Base-by-base conservation (phyloP, 106 monocot genomes). In the Hemerocallis citrina region DNA sequence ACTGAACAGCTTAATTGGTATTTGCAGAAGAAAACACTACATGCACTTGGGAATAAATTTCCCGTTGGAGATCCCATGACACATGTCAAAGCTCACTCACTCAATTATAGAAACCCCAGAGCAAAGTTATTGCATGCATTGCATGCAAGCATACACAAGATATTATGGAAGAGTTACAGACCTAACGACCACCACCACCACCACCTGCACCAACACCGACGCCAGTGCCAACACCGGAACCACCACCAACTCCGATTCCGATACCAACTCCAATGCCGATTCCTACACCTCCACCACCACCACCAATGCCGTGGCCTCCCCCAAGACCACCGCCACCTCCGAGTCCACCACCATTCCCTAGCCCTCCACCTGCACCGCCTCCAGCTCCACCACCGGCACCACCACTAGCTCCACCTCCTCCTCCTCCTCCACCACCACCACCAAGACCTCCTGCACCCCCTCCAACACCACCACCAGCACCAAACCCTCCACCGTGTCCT, bases 401-500 rank as follows among this genome's bases (percentile, higher is more conserved):
- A 7, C 57, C 57, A 11, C 12, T 5, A 9, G 28, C 54, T 9
- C 32, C 38, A 0, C 59, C 59, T 9, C 36, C 37, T 10, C 37
- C 59, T 9, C 59, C 59, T 4, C 59, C 59, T 0, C 37, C 59
- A 8, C 33, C 14, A 1, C 59, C 59, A 1, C 59, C 59, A n/a
- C n/a, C 59, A 7, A 11, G 33, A 8, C 59, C 59, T 34, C 37
- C 59, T 1, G 37, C 37, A 38, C 59, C 59, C 21, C 59, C 20
- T 8, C 59, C 59, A 7, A 38, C 37, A 9, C 59, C 59, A 2
- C 59, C 59, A 11, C 59, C 59, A 10, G 59, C 59, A 7, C 59
- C 59, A 24, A 59, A 59, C 17, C 59, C 59, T 59, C 59, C 59
- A 10, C 36, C 58, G 16, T 59, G 58, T 0, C 58, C 59, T 4